Conservation (phyloP, 2,329 filamentous ascomycete species). For the Bertia moriformis region DNA sequence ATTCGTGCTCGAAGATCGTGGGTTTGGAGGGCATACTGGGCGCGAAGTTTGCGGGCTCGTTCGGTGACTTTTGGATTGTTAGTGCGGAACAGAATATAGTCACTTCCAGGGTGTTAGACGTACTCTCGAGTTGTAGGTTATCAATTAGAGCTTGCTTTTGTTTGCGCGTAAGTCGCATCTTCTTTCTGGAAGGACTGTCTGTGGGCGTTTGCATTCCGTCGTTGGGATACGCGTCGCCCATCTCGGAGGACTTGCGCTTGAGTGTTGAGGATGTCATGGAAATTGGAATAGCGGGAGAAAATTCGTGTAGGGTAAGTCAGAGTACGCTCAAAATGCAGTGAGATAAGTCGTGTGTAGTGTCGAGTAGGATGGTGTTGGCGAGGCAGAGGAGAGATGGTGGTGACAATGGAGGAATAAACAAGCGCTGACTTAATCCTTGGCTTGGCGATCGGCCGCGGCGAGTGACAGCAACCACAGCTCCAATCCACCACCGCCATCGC, state of each 20-base stretch:
- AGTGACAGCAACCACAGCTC: background rate
- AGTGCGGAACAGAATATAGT: background rate
- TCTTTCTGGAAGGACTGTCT: slow-evolving; percentile 49
- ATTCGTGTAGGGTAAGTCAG: background rate
- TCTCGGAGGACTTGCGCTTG: background rate
- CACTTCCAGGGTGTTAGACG: slow-evolving; percentile 12
- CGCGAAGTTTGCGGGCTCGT: slow-evolving; percentile 71
- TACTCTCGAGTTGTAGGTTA: slow-evolving; percentile 80
- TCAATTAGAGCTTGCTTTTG: slow-evolving; percentile 83
- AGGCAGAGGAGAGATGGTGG: background rate
- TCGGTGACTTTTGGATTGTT: slow-evolving; percentile 58
- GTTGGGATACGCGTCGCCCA: slow-evolving; percentile 6
- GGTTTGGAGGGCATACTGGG: slow-evolving; percentile 78
- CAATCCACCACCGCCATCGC: background rate
- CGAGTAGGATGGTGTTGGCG: background rate
- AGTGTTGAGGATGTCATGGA: background rate
- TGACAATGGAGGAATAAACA: background rate
- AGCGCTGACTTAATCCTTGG: background rate
- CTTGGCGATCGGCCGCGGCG: background rate
- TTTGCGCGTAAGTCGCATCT: slow-evolving; percentile 43
- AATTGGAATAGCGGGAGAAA: background rate
- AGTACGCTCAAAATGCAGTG: background rate
- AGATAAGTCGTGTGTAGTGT: background rate
- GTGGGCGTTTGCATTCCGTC: slow-evolving; percentile 14
- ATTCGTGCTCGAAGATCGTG: slow-evolving; percentile 73